A percentile compares a stretch with the other conserved stretches of the same genome.
Evolutionary conservation across 257 asterid species (phyloP).

Genomic region (Gardenia jasminoides): DNA sequence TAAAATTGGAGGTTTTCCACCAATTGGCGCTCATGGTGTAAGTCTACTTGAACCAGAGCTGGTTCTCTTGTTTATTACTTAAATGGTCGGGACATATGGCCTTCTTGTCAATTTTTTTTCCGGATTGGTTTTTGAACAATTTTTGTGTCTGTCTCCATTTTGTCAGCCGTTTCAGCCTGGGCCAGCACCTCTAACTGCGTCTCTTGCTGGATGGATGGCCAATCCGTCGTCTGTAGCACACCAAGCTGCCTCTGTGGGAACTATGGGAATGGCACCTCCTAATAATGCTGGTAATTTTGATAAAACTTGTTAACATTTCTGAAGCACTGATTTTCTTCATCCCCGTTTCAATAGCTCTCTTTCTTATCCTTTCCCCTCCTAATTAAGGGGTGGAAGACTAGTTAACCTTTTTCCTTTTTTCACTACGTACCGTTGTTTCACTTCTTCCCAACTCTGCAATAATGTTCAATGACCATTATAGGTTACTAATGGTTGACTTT

Average conservation of each 20-base stretch:
- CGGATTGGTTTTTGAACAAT: not conserved
- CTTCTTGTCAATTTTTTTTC: conserved; percentile 12
- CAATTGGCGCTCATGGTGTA: conserved; percentile 49
- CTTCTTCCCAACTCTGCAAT: not conserved
- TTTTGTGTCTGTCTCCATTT: not conserved
- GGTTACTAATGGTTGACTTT: not conserved
- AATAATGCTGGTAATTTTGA: conserved; percentile 41
- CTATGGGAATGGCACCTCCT: conserved; percentile 45
- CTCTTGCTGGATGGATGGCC: conserved; percentile 58
- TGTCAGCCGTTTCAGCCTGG: conserved; percentile 45
- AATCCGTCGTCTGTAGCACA: conserved; percentile 41
- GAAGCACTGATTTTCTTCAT: not conserved
- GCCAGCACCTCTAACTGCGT: conserved; percentile 31
- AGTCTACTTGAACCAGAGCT: conserved; percentile 23
- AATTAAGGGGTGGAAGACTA: not conserved
- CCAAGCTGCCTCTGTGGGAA: conserved; percentile 41
- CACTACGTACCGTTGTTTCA: not conserved
- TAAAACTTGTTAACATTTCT: conserved; percentile 10
- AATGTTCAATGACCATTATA: no score
- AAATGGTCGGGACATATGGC: not conserved
- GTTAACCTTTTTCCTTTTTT: not conserved
- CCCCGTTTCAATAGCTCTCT: conserved; percentile 23
- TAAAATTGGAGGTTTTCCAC: conserved; percentile 47
- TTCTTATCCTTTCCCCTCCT: conserved; percentile 14
- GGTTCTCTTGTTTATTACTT: not conserved